Evolutionary conservation across 805 yeast species (phyloP).

Genomic region (Kurtzmaniella cleridarum): DNA sequence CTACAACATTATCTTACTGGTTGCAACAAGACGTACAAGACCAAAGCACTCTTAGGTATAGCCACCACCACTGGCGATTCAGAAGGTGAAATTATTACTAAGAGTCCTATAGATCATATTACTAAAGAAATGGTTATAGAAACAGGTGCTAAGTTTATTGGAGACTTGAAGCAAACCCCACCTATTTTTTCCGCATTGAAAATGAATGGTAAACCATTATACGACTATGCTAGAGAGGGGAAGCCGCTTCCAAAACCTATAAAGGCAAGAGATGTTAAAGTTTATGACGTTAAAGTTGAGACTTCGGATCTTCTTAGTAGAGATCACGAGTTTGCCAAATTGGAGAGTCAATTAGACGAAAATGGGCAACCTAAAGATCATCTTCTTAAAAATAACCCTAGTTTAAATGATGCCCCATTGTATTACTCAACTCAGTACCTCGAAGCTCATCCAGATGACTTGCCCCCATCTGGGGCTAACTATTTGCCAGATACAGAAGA

Average conservation of each 20-base stretch:
- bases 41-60: conserved; percentile 82
- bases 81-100: conserved; percentile 74
- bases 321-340: conserved; percentile 48
- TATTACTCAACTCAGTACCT: conserved; percentile 53
- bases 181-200: conserved; percentile 93
- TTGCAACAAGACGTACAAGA: conserved; percentile 73
- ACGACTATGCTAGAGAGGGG: conserved; percentile 90
- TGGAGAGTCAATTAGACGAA: conserved; percentile 42
- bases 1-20: conserved; percentile 67
- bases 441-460: conserved; percentile 15
- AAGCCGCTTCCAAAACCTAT: conserved; percentile 81
- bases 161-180: conserved; percentile 81
- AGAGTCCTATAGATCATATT: conserved; percentile 52
- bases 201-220: conserved; percentile 89
- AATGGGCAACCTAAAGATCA: conserved; percentile 44
- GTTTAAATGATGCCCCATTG: conserved; percentile 58
- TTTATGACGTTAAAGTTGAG: conserved; percentile 49
- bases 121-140: conserved; percentile 45
- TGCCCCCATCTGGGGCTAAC: no score
- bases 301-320: conserved; percentile 47
- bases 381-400: conserved; percentile 43
- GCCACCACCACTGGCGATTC: conserved; percentile 92
- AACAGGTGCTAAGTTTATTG: conserved; percentile 64
- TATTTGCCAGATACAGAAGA: conserved; percentile 29
- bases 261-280: conserved; percentile 64